A percentile compares a stretch with the other conserved stretches of the same genome.
phyloP scores from a whole-genome alignment of 192 early-diverging fungal species.

The Dispira simplex region DNA sequence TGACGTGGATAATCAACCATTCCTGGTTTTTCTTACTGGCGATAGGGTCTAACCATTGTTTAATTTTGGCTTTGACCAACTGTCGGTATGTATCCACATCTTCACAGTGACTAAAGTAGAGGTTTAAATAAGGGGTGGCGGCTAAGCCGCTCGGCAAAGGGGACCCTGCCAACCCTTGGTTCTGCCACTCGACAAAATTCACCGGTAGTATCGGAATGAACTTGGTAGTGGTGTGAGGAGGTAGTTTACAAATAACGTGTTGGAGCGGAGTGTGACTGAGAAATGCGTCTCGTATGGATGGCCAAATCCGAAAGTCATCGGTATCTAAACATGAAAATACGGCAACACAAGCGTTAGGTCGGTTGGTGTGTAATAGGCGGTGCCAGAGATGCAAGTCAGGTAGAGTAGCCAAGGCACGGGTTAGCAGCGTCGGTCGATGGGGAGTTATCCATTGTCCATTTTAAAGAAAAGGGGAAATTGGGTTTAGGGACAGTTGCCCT shows the following conservation, averaged over 20 bases:
- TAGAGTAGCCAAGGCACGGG: no score
- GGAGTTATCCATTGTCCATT: no score
- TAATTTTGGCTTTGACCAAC: slow-evolving; percentile 45
- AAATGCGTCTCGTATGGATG: slow-evolving; percentile 6
- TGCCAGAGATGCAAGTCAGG: no score
- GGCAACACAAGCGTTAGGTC: no score
- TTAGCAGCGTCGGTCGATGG: no score
- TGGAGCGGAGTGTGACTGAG: not conserved
- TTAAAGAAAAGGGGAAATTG: no score
- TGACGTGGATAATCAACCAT: slow-evolving; percentile 74
- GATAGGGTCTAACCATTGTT: slow-evolving; percentile 62
- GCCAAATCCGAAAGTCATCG: slow-evolving; percentile 10
- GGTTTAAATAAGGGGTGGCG: slow-evolving; percentile 48
- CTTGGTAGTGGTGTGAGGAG: not conserved
- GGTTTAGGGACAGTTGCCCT: no score
- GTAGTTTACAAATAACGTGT: not conserved
- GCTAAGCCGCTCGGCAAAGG: not conserved
- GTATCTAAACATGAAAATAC: not conserved
- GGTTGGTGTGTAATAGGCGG: no score
- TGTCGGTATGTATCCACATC: slow-evolving; percentile 63
- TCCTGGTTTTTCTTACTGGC: slow-evolving; percentile 69
- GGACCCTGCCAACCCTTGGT: not conserved
- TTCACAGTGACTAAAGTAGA: slow-evolving; percentile 67
- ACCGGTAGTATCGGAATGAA: not conserved
- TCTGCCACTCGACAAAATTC: not conserved